Base-by-base conservation (phyloP, 495 filamentous ascomycete species). In the Glarea lozoyensis region DNA sequence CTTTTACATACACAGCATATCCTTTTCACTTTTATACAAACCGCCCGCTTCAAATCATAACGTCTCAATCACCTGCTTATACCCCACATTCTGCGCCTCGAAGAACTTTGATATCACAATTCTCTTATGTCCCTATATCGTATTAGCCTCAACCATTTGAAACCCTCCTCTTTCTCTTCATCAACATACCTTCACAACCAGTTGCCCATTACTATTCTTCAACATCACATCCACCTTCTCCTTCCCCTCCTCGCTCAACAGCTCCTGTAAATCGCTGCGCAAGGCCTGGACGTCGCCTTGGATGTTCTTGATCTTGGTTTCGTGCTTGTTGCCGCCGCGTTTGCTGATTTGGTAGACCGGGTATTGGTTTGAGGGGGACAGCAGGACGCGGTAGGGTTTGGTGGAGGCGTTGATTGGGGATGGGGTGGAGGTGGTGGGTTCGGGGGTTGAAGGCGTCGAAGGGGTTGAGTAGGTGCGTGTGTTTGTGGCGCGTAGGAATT, bases 271-370 rank as follows among this genome's bases (percentile, higher is more conserved):
- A 36, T 75, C 72, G 15, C 53, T 60, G 43, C 63, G 64, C 23
- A 92, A 53, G 3, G 66, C 69, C 17, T 60, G 55, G 39, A 76
- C 42, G 57, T 88, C 75, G 19, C 92, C 92, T 46, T 86, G 78
- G 29, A 86, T 73, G 61, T 84, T 86, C 54, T 84, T 79, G 39
- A 98, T 67, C 50, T 72, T 60, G 3, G 92, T 95, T 52, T 82
- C 60, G 54, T 81, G 76, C 49, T 79, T 66, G 43, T 84, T 93
- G 2, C 89, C 87, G 18, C 86, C 87, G 15, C 77, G 69, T 63
- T 89, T 90, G 42, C 61, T 61, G 40, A 77, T 62, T 3, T 79
- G 64, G 60, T 98, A 98, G n/a, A 97, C 75, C 10, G 87, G 79
- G 2, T 88, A 63, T 49, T 88, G 76, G 40, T 82, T 77, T 16